Percentiles rank a stretch among this genome's conserved stretches.
Conservation (phyloP, 495 filamentous ascomycete genomes). For the Hypoxylon fuscum region DNA sequence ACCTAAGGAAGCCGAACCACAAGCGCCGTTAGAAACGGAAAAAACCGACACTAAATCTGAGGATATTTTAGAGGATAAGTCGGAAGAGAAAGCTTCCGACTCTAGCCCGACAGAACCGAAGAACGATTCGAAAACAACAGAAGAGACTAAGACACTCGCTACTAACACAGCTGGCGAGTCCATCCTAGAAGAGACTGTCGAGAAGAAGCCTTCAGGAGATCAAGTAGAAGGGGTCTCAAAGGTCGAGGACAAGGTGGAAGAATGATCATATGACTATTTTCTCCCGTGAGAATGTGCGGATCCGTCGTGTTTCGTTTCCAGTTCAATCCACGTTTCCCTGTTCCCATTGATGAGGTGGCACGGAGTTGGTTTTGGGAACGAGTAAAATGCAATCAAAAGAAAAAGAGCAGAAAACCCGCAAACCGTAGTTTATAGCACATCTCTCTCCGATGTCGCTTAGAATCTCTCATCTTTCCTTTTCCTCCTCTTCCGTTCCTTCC, state of each 20-base stretch:
- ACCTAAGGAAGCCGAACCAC: slow-evolving; percentile 42
- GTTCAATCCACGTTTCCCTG: slow-evolving; percentile 32
- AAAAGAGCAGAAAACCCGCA: slow-evolving; percentile 15
- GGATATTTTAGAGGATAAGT: slow-evolving; percentile 25
- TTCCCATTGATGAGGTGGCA: slow-evolving; percentile 23
- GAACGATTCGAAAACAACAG: slow-evolving; percentile 21
- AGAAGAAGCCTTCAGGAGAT: slow-evolving; percentile 45
- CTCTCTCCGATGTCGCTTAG: slow-evolving; percentile 8
- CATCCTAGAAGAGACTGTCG: slow-evolving; percentile 51
- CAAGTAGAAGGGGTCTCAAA: slow-evolving; percentile 49
- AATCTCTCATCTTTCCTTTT: slow-evolving; percentile 17
- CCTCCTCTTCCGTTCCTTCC: not conserved
- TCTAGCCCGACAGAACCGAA: slow-evolving; percentile 12
- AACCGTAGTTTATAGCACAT: slow-evolving; percentile 24
- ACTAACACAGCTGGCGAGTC: slow-evolving; percentile 68
- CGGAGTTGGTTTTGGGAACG: slow-evolving; percentile 19
- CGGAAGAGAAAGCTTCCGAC: slow-evolving; percentile 23
- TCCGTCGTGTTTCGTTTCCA: slow-evolving; percentile 28
- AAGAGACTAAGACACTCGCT: slow-evolving; percentile 53
- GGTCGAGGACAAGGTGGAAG: slow-evolving; percentile 36
- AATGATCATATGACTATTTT: slow-evolving; percentile 22
- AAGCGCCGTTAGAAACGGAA: slow-evolving; percentile 39
- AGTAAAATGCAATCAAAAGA: slow-evolving; percentile 3
- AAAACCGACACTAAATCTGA: slow-evolving; percentile 35
- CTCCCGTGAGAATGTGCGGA: slow-evolving; percentile 4